Base-by-base conservation (phyloP, 768 basidiomycete species). In the Infundibulicybe gibba region DNA sequence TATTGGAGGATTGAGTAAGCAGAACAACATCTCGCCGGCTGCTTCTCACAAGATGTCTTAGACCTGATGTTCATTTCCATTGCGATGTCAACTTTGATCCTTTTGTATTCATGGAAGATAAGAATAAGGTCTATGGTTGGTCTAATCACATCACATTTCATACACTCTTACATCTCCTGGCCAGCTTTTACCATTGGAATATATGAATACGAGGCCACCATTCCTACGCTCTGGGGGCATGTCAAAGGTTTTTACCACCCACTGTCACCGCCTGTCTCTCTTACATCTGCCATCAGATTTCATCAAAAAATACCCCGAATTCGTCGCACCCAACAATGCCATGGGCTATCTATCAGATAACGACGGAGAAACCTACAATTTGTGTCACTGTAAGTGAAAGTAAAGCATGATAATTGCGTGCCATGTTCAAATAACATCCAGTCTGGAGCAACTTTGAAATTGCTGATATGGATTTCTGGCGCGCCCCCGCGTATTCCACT, bases 361-460 rank as follows among this genome's bases (percentile, higher is more conserved):
- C 57, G 72, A 75, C 3, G 89, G 88, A 12, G 71, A 82, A 38
- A 75, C 74, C 0, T 90, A 88, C 55, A 90, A 90, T 60, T 66
- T 76, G n/a, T 90, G 88, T 58, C 86, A 89, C 51, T 89, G 84
- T 87, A 53, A 51, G 81, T 72, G 16, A 5, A 14, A 25, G n/a
- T n/a, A n/a, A n/a, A 48, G 39, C 67, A 31, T 59, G 54, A 48
- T 79, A 77, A 49, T 76, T 72, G 2, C 20, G 16, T 25, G 20
- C 30, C 10, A 31, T 33, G 16, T 33, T 32, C 34, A 43, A 32
- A 25, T 20, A 11, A 30, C 30, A 20, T 37, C 5, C 43, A 75
- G 79, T 81, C 65, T 81, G 80, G 80, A 75, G 72, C 47, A 81
- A 83, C 52, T 93, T 93, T 52, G 90, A 89, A 56, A 85, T 89